phyloP scores from a whole-genome alignment of 2,329 filamentous ascomycete genomes.

The Alternaria gansuensis region DNA sequence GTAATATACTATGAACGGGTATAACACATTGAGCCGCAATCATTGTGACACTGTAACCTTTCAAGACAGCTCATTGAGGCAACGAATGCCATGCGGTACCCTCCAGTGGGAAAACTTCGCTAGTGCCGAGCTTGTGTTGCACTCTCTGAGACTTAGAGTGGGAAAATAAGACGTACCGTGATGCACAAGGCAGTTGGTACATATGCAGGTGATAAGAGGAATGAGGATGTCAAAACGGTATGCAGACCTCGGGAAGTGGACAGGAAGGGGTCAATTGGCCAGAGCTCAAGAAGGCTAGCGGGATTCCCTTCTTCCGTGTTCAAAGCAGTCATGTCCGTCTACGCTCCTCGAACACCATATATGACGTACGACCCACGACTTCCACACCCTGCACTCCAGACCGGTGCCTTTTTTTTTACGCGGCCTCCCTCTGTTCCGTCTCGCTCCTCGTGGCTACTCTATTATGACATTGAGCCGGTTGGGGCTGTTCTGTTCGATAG shows the following conservation, averaged over 20 bases:
- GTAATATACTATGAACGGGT: constrained; percentile 25
- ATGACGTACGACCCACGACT: neutral
- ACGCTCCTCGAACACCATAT: neutral
- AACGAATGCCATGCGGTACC: neutral
- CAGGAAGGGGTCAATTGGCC: neutral
- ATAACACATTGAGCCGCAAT: constrained; percentile 36
- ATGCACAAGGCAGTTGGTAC: neutral
- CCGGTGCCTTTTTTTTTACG: neutral
- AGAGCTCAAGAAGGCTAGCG: neutral
- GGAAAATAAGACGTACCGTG: neutral
- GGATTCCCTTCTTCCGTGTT: neutral
- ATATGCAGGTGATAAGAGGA: neutral
- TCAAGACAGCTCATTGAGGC: neutral
- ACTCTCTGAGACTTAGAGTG: neutral
- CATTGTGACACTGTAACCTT: constrained; percentile 6
- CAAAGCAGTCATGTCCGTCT: neutral
- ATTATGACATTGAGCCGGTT: too few species aligned
- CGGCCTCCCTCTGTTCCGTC: neutral
- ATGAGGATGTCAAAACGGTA: too few species aligned
- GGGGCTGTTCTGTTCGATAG: too few species aligned
- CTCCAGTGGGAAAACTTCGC: neutral
- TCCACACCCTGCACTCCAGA: neutral
- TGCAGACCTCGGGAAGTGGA: neutral
- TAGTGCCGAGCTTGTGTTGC: neutral
- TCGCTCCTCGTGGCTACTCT: too few species aligned